Conservation (phyloP, 257 asterid genomes). For the Solanum piurae region DNA sequence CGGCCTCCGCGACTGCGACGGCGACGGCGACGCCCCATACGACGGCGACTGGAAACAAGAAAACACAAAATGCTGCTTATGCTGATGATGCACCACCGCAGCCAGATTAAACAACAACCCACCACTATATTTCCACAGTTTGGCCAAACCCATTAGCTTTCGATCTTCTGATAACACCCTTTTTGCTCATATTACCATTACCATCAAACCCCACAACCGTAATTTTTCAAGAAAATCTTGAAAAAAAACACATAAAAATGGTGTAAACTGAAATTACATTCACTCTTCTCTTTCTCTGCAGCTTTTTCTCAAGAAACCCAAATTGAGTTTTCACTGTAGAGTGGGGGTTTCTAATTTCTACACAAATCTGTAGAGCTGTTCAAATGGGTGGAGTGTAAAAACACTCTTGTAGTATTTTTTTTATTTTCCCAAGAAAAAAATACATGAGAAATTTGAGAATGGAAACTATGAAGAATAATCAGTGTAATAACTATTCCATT, state of each 20-base stretch:
- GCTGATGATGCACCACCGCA: not conserved
- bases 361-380: not conserved
- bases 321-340: conserved; percentile 1
- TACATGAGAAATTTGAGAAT: not conserved
- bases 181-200: conserved; percentile 17
- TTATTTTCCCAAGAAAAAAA: not conserved
- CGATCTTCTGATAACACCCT: conserved; percentile 21
- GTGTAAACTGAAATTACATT: not conserved
- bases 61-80: conserved; percentile 19
- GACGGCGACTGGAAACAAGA: conserved; percentile 20
- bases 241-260: not conserved
- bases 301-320: not conserved
- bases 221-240: not conserved
- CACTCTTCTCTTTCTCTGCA: not conserved
- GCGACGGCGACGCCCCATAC: conserved; percentile 16
- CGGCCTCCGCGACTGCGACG: conserved; percentile 26
- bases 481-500: not conserved
- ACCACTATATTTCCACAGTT: conserved; percentile 30
- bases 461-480: not conserved
- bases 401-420: not conserved
- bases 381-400: not conserved
- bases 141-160: conserved; percentile 57
- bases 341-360: not conserved
- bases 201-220: not conserved
- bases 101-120: not conserved